Percentiles rank a stretch among this genome's conserved stretches.
Evolutionary conservation across 352 stramenopile species (phyloP).

Genomic region (Discostella stelligera): DNA sequence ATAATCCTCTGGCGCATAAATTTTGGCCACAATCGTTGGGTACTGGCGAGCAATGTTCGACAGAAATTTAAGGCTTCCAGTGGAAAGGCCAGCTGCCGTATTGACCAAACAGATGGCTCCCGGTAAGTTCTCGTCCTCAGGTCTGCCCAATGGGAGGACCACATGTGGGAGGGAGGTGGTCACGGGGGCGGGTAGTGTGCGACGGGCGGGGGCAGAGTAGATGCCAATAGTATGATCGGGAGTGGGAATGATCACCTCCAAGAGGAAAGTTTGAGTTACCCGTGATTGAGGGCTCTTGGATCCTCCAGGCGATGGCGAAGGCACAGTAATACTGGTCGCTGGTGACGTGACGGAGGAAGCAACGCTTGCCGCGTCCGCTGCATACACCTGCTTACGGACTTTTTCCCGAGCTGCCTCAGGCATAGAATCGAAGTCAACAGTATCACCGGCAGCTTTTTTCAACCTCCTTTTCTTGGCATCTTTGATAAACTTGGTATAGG

Average conservation of each 20-base stretch:
- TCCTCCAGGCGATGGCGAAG: no score
- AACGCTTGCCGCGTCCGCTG: not conserved
- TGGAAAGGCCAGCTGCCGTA: slow-evolving; percentile 5
- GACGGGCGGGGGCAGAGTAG: not conserved
- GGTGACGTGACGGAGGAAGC: not conserved
- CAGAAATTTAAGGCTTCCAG: slow-evolving; percentile 8
- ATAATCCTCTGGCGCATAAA: slow-evolving; percentile 6
- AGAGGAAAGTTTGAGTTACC: no score
- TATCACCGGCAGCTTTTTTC: not conserved
- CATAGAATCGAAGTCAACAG: not conserved
- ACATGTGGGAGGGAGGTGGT: slow-evolving; percentile 8
- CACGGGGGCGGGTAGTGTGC: not conserved
- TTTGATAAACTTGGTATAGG: not conserved
- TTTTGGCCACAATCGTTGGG: not conserved
- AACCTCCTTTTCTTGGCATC: not conserved
- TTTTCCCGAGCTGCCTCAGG: not conserved
- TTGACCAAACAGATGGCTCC: not conserved
- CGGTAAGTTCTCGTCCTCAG: not conserved
- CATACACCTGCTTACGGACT: not conserved
- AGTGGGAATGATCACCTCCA: not conserved
- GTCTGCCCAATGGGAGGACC: not conserved
- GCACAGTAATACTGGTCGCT: no score
- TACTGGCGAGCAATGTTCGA: not conserved
- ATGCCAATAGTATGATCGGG: not conserved
- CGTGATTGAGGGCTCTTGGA: no score